Percentiles rank a stretch among this genome's conserved stretches.
Conservation (phyloP, 2,329 filamentous ascomycete genomes). For the Lachnellula cervina region DNA sequence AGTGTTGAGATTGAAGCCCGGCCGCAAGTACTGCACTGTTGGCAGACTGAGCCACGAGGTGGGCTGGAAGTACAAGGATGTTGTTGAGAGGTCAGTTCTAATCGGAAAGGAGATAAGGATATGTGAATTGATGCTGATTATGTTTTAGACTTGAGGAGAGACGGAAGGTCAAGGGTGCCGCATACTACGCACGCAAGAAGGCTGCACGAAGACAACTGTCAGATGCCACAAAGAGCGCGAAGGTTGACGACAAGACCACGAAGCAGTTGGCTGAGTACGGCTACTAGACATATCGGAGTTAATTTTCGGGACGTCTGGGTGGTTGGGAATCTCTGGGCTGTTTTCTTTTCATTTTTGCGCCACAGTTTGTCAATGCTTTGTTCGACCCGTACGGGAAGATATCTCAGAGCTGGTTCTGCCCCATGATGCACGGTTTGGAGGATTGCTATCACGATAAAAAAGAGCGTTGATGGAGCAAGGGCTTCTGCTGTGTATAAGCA, state of each 20-base stretch:
- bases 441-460: conserved; percentile 26
- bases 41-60: conserved; percentile 97
- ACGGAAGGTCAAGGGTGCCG: conserved; percentile 98
- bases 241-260: conserved; percentile 80
- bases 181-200: conserved; percentile 99
- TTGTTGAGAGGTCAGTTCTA: conserved; percentile 83
- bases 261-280: conserved; percentile 84
- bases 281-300: conserved; percentile 60
- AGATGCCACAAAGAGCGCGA: conserved; percentile 89
- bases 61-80: conserved; percentile 99
- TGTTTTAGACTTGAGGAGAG: conserved; percentile 85
- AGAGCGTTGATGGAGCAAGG: conserved; percentile 26
- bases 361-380: conserved; percentile 31
- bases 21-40: conserved; percentile 99
- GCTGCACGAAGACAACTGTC: conserved; percentile 82
- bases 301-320: conserved; percentile 20
- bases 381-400: conserved; percentile 26
- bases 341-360: conserved; percentile 24
- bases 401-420: conserved; percentile 29
- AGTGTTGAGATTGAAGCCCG: conserved; percentile 94
- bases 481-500: conserved; percentile 31
- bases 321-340: conserved; percentile 19
- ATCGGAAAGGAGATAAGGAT: background rate
- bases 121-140: conserved; percentile 18
- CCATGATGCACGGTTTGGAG: conserved; percentile 26